phyloP scores from a whole-genome alignment of 2,329 filamentous ascomycete species.

The Fusarium floridanum region DNA sequence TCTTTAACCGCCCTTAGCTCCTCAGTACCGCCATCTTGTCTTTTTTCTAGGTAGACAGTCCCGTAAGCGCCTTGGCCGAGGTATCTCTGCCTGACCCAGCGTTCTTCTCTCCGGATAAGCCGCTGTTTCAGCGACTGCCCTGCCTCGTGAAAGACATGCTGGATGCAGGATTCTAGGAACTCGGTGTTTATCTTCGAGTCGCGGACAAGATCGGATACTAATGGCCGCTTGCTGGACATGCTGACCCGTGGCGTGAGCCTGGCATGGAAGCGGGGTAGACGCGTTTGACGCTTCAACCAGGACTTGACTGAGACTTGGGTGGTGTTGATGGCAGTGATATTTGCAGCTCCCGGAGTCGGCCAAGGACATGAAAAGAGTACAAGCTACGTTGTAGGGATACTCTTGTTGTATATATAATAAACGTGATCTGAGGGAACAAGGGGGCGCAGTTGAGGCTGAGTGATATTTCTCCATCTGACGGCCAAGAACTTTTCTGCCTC shows the following conservation, averaged over 20 bases:
- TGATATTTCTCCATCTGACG: neutral
- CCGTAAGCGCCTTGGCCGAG: neutral
- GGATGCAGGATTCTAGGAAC: neutral
- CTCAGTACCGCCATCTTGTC: neutral
- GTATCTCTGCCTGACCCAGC: neutral
- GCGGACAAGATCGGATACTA: neutral
- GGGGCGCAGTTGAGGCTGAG: neutral
- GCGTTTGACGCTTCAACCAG: neutral
- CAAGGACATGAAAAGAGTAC: neutral
- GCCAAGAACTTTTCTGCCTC: neutral
- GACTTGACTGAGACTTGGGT: neutral
- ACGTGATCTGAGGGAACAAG: neutral
- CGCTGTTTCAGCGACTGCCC: neutral
- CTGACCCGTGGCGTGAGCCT: neutral
- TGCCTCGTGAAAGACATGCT: neutral
- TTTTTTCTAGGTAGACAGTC: neutral
- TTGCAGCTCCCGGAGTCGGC: neutral
- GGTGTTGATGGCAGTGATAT: neutral
- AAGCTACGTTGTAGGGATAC: no score
- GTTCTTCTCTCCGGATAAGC: neutral
- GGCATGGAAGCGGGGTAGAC: neutral
- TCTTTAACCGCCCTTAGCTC: neutral
- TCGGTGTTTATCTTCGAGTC: neutral
- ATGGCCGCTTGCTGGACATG: neutral
- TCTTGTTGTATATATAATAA: neutral